These are phyloP conservation scores for Volvox reticuliferus DNA, from an alignment of 139 green algal genomes.

Conservation along the genomic window DNA sequence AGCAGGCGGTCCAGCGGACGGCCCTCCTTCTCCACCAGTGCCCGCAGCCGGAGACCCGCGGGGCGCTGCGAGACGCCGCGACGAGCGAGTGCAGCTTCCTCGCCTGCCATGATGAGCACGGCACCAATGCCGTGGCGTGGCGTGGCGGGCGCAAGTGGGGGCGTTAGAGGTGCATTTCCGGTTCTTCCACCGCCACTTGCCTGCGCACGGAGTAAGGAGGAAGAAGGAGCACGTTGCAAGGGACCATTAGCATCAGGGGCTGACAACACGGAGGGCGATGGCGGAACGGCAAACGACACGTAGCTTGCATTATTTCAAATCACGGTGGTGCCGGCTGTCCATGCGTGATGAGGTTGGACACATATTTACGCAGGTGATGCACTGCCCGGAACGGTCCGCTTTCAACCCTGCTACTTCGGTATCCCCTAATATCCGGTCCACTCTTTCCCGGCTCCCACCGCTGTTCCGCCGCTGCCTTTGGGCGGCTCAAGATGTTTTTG, in stretches of 20 bases:
- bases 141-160: neutral
- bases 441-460: too few relatives aligned
- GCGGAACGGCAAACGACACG: neutral
- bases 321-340: too few relatives aligned
- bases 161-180: neutral
- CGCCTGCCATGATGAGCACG: neutral
- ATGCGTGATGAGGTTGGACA: neutral
- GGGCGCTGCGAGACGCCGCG: neutral
- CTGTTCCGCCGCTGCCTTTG: too few relatives aligned
- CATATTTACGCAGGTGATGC: neutral
- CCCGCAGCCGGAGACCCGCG: constrained; percentile 12
- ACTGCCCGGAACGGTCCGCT: too few relatives aligned
- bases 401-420: too few relatives aligned
- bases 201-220: neutral
- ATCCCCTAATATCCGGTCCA: too few relatives aligned
- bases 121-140: constrained; percentile 15
- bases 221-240: too few relatives aligned
- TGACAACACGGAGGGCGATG: neutral
- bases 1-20: constrained; percentile 34
- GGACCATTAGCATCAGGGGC: too few relatives aligned
- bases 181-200: neutral
- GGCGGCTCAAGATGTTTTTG: neutral
- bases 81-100: neutral
- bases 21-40: constrained; percentile 19
- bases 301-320: too few relatives aligned